Evolutionary conservation across 2,329 filamentous ascomycete genomes (phyloP).

Genomic region (Aspergillus candidus): DNA sequence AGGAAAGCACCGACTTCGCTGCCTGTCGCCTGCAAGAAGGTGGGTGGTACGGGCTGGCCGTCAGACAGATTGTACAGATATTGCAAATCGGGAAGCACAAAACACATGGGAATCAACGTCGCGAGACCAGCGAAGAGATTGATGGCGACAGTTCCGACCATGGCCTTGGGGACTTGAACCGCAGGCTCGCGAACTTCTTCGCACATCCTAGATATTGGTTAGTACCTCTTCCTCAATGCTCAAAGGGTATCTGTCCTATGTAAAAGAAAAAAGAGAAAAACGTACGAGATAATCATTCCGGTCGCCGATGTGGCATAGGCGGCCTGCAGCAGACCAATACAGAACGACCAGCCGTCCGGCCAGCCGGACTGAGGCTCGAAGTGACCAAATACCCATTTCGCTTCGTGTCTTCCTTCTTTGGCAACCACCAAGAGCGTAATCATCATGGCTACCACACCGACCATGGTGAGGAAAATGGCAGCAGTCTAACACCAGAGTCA

Average conservation of each 20-base stretch:
- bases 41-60: slow-evolving; percentile 65
- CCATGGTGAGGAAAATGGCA: slow-evolving; percentile 64
- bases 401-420: slow-evolving; percentile 59
- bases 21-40: slow-evolving; percentile 69
- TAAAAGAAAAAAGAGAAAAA: slow-evolving; percentile 12
- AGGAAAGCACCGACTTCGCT: slow-evolving; percentile 66
- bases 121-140: slow-evolving; percentile 58
- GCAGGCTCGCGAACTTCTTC: slow-evolving; percentile 62
- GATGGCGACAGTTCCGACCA: slow-evolving; percentile 60
- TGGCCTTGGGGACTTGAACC: slow-evolving; percentile 62
- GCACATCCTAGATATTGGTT: slow-evolving; percentile 46
- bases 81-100: slow-evolving; percentile 63
- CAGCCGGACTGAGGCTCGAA: slow-evolving; percentile 64
- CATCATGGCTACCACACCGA: slow-evolving; percentile 57
- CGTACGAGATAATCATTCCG: slow-evolving; percentile 73
- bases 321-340: slow-evolving; percentile 62
- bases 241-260: neutral
- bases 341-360: slow-evolving; percentile 64
- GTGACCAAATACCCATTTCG: slow-evolving; percentile 48
- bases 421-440: slow-evolving; percentile 63
- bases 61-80: slow-evolving; percentile 58
- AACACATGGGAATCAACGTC: slow-evolving; percentile 66
- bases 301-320: slow-evolving; percentile 62
- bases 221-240: neutral
- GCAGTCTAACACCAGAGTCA: slow-evolving; percentile 59